Evolutionary conservation across 1,284 basidiomycete species (phyloP), one percentile per base, ranked within the genome.

Genomic region (Clitocybe nebularis): DNA sequence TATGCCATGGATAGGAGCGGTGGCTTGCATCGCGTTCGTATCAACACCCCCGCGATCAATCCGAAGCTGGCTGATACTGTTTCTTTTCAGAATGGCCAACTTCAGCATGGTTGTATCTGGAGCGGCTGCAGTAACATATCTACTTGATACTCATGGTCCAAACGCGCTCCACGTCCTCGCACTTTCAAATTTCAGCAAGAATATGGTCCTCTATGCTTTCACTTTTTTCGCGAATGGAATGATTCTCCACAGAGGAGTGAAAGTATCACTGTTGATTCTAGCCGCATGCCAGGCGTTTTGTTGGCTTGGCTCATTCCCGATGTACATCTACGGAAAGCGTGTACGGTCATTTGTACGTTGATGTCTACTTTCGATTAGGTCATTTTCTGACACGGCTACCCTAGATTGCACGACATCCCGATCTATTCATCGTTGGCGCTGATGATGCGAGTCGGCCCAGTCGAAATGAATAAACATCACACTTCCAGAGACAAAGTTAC

Each of bases 161-260:
- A 62, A 66, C 48, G 65, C 67, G 3, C 55, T 71, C 22, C 68
- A 72, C 49, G 60, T 67, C 39, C 56, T 73, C 40, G 67, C 69
- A 3, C 51, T 72, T 21, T 63, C 60, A 49, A 72, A 71, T 53
- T 68, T 72, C 46, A 51, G 55, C 37, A 72, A 73, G 52, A 69
- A 69, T 44, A 62, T 71, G 55, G 64, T 73, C 30, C 57, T 67
- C 13, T 73, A 71, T 48, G 65, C 63, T 2, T 67, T 71, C 46
- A 70, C 65, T 13, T 70, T 71, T 52, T 71, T 71, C 48, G 68
- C 68, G 2, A 71, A 71, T 47, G 65, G 67, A 29, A 69, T 72
- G 62, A 59, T 72, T 21, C 48, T 57, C 29, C 43, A 47, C 16
- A 53, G 59, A 28, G 67, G 67, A n/a, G 66, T 69, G 39, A 65